Base-by-base conservation (phyloP, 2,329 filamentous ascomycete species). In the Pseudogymnoascus sp. region DNA sequence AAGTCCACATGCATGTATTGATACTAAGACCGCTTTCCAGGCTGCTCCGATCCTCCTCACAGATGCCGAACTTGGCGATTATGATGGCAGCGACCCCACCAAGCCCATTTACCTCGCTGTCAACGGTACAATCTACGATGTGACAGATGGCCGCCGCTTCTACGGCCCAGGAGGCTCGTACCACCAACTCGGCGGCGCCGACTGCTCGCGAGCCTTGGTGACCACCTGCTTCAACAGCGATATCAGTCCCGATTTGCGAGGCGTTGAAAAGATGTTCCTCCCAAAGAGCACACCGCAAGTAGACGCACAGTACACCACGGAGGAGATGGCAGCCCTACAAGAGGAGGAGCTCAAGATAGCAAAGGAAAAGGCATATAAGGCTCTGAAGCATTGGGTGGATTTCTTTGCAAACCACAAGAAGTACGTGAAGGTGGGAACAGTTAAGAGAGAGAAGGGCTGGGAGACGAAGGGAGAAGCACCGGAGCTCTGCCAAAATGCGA, bases 61-160 rank as follows among this genome's bases (percentile, higher is more conserved):
- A 0, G 88, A 89, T 62, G 79, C 80, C 17, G 81, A 97, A 74
- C 86, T 99, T 58, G 74, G 82, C 51, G 74, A 78, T 59, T 95
- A 89, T 80, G 87, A 96, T 76, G 95, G 94, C 77, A 82, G 78
- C 63, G 86, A 96, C 75, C 79, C 86, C 8, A 74, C 76, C 6
- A 85, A 88, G 64, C 94, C 94, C 5, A 85, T 97, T 73, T 96
- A 96, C 78, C 83, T 99, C 62, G 91, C 92, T 65, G 86, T 99
- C 70, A 93, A 94, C 78, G 88, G 89, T 71, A 90, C 85, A 63
- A 90, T 95, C 76, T 94, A 89, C 81, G 91, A 95, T 75, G 91
- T 95, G 41, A 84, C 84, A n/a, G 76, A 81, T 31, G 86, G 86
- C 61, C 80, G 84, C 68, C 75, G 82, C 74, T 79, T 89, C 76